Base-by-base conservation (phyloP, 805 yeast genomes). In the Pichia californica region DNA sequence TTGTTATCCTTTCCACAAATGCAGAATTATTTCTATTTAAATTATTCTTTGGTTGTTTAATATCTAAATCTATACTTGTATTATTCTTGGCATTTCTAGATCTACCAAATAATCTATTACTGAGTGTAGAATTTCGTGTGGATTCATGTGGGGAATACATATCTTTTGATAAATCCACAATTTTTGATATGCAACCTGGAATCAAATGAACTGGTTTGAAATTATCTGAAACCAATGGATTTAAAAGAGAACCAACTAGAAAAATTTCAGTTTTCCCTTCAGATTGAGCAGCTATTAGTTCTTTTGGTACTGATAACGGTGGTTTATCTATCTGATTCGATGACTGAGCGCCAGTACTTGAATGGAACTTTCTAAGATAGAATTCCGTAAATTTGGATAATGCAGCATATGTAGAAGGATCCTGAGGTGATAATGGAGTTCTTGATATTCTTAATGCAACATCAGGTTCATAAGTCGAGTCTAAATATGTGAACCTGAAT, bases 391-490 rank as follows among this genome's bases (percentile, higher is more conserved):
- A 78, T 44, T 67, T 68, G 1, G 81, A 77, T 20, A 74, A 51
- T 9, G 78, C 69, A 1, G 74, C 76, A 49, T 76, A 76, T 0
- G 81, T 75, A 13, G 68, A 67, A 11, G 79, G 75, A 48, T 76
- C 66, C 36, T 52, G 49, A 46, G 68, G 46, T 43, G 67, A 49
- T 41, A 66, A 48, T 31, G 70, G 67, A 19, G 70, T 57, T 41
- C 70, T 47, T 31, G 69, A 56, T n/a, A 64, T 52, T 31, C 67
- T 52, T 7, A 65, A 48, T 1, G 55, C 63, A 27, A 58, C 40
- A 33, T 62, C 62, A 0, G 68, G 59, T 35, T 50, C 52, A 52
- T 55, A 63, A 1, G 53, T 40, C 0, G 63, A 63, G 41, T 63
- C 68, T 23, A 60, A 40, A 43, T 57, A 56, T 19, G 55, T 61